A percentile compares a stretch with the other conserved stretches of the same genome.
Evolutionary conservation across 768 basidiomycete species (phyloP).

Genomic region (Suillus paluster): DNA sequence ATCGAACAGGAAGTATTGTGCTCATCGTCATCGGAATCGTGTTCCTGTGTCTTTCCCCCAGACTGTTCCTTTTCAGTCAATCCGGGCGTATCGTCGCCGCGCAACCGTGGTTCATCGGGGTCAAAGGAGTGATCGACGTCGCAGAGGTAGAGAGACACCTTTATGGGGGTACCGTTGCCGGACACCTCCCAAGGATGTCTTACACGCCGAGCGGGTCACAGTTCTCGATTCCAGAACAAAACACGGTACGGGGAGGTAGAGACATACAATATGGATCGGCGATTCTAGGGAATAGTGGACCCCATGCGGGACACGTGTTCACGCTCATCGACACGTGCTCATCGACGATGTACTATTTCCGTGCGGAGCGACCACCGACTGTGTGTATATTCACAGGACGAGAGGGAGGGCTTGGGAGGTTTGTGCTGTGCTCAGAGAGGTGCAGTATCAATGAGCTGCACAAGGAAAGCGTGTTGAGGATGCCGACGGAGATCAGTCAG

Average conservation of each 20-base stretch:
- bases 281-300: neutral
- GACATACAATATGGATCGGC: neutral
- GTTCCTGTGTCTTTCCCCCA: conserved; percentile 12
- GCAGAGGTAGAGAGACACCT: conserved; percentile 10
- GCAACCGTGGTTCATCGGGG: conserved; percentile 25
- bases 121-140: conserved; percentile 20
- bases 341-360: conserved; percentile 22
- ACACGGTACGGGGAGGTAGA: neutral
- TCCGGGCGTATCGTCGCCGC: conserved; percentile 17
- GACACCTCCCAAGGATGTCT: neutral
- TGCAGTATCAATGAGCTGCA: conserved; percentile 18
- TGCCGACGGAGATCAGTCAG: conserved; percentile 16
- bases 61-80: conserved; percentile 14
- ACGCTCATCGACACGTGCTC: conserved; percentile 16
- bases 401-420: conserved; percentile 27
- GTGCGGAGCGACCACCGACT: conserved; percentile 20
- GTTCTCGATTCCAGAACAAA: neutral
- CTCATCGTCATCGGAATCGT: conserved; percentile 2
- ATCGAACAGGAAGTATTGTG: neutral
- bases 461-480: conserved; percentile 25
- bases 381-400: conserved; percentile 25
- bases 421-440: conserved; percentile 26
- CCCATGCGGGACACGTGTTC: neutral
- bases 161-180: conserved; percentile 18
- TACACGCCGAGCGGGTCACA: neutral